Evolutionary conservation across 768 basidiomycete species (phyloP).

Genomic region (Mycena floridula): DNA sequence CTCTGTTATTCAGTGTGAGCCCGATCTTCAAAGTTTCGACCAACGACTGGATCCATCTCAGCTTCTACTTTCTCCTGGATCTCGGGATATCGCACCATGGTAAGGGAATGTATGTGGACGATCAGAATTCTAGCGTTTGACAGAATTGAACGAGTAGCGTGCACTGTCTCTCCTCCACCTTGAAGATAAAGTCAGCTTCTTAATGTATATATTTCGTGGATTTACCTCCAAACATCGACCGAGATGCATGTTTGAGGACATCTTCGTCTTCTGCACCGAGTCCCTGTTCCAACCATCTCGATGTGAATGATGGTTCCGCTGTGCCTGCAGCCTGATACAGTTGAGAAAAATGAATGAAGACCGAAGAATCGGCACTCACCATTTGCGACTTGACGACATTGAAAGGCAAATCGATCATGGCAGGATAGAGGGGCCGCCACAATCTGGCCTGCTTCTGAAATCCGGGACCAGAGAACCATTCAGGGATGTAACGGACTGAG

Average conservation of each 20-base stretch:
- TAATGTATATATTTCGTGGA: too few species aligned
- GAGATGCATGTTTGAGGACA: conserved; percentile 13
- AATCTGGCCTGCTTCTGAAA: conserved; percentile 33
- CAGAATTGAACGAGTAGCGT: conserved; percentile 1
- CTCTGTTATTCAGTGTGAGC: conserved; percentile 24
- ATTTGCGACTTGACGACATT: conserved; percentile 24
- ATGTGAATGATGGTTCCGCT: conserved; percentile 3
- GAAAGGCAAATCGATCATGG: conserved; percentile 34
- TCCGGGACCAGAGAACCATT: conserved; percentile 40
- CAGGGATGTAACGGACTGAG: conserved; percentile 20
- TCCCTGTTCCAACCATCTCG: conserved; percentile 12
- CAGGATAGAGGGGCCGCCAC: conserved; percentile 22
- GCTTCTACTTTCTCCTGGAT: conserved; percentile 27
- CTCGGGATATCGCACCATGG: conserved; percentile 29
- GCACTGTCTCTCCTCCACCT: conserved; percentile 4
- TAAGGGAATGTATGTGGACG: conserved; percentile 26
- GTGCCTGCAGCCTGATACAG: conserved; percentile 8
- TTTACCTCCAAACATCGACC: background rate
- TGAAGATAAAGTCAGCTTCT: too few species aligned
- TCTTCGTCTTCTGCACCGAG: conserved; percentile 13
- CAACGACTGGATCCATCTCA: conserved; percentile 30
- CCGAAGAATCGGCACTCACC: conserved; percentile 19
- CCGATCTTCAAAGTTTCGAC: conserved; percentile 22
- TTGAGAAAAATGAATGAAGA: background rate
- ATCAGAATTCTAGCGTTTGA: conserved; percentile 9